These are phyloP conservation scores for Xylaria cubensis DNA, from an alignment of 495 filamentous ascomycete genomes.

Conservation along the genomic window DNA sequence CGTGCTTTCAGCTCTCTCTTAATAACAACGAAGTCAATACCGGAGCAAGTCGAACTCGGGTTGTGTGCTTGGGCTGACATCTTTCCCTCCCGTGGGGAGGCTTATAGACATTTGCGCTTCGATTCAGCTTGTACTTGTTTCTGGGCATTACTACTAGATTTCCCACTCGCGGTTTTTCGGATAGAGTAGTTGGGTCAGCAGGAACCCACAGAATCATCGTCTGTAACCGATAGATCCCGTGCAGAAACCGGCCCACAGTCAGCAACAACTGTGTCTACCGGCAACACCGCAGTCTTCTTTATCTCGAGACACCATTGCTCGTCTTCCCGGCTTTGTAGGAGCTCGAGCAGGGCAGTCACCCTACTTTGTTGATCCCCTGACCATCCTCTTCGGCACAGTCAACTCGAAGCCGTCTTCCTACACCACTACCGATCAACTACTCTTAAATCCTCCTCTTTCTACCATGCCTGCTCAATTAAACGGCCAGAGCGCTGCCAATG, in stretches of 20 bases:
- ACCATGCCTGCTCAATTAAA: slow-evolving; percentile 55
- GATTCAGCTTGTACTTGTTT: slow-evolving; percentile 20
- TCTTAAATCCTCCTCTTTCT: slow-evolving; percentile 36
- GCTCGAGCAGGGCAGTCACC: slow-evolving; percentile 38
- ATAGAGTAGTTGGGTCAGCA: slow-evolving; percentile 10
- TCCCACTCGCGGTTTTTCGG: slow-evolving; percentile 14
- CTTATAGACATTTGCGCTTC: slow-evolving; percentile 20
- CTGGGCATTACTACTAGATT: slow-evolving; percentile 19
- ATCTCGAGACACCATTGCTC: slow-evolving; percentile 32
- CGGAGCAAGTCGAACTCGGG: background rate
- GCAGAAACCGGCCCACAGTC: slow-evolving; percentile 12
- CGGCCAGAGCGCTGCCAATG: slow-evolving; percentile 51
- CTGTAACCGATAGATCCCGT: slow-evolving; percentile 2
- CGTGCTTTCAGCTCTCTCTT: background rate
- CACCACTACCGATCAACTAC: slow-evolving; percentile 21
- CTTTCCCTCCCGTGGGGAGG: background rate
- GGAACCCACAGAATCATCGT: slow-evolving; percentile 4
- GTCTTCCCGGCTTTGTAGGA: slow-evolving; percentile 33
- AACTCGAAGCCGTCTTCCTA: slow-evolving; percentile 25
- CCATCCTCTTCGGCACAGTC: slow-evolving; percentile 34
- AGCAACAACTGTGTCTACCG: slow-evolving; percentile 17
- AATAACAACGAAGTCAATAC: background rate
- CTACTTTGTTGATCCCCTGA: slow-evolving; percentile 39
- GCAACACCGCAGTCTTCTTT: slow-evolving; percentile 24
- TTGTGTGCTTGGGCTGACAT: background rate